phyloP scores from a whole-genome alignment of 495 filamentous ascomycete species.

The Trichocladium antarcticum region DNA sequence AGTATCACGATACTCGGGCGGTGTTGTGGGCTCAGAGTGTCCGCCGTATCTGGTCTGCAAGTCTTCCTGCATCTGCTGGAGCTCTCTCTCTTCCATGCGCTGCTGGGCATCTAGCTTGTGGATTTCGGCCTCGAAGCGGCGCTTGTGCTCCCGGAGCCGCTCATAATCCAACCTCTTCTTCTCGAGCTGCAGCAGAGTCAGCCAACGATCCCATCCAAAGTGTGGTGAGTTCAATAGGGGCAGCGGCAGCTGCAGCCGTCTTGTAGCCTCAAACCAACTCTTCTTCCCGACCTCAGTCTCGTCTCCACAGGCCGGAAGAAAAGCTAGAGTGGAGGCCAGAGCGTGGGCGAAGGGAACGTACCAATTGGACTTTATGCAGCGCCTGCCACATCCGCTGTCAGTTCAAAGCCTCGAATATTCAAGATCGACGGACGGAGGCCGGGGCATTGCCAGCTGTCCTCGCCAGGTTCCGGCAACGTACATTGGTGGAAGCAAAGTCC shows the following conservation, averaged over 20 bases:
- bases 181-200: conserved; percentile 54
- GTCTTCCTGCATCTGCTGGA: conserved; percentile 69
- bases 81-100: conserved; percentile 66
- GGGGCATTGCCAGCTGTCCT: no score
- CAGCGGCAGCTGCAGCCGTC: background rate
- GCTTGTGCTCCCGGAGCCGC: conserved; percentile 69
- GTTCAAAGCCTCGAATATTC: background rate
- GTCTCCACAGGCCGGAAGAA: background rate
- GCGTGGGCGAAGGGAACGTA: conserved; percentile 26
- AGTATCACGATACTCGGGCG: conserved; percentile 78
- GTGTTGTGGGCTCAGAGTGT: conserved; percentile 88
- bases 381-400: conserved; percentile 26
- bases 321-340: background rate
- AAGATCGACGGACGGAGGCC: no score
- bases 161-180: conserved; percentile 87
- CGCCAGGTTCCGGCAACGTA: conserved; percentile 21
- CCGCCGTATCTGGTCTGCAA: conserved; percentile 46
- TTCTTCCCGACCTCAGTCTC: background rate
- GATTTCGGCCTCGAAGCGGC: conserved; percentile 79
- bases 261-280: background rate
- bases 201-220: conserved; percentile 5
- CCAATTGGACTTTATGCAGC: conserved; percentile 50
- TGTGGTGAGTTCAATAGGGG: background rate
- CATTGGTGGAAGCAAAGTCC: conserved; percentile 35
- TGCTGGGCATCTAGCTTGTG: conserved; percentile 73